A percentile compares a stretch with the other conserved stretches of the same genome.
Conservation (phyloP, 805 yeast genomes). For the Groenewaldozyma salmanticensis region DNA sequence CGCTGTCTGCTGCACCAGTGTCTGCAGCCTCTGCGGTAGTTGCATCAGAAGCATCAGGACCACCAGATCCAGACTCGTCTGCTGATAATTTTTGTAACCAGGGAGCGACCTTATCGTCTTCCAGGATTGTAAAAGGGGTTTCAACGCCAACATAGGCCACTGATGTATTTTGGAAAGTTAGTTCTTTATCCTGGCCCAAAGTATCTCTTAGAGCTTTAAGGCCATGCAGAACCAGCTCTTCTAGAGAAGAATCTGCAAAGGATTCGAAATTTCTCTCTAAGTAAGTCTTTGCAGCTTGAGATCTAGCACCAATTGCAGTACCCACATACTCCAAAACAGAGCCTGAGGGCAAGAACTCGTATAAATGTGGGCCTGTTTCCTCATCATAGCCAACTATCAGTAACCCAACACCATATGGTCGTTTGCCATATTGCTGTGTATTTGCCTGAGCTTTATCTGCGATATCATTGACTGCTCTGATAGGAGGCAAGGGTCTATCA, state of each 20-base stretch:
- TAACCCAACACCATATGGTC: slow-evolving; percentile 98
- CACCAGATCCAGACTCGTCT: slow-evolving; percentile 43
- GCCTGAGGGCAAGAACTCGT: slow-evolving; percentile 95
- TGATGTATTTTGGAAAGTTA: slow-evolving; percentile 73
- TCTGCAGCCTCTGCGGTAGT: slow-evolving; percentile 14
- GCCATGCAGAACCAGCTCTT: slow-evolving; percentile 75
- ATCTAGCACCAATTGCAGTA: slow-evolving; percentile 95
- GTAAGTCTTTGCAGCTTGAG: slow-evolving; percentile 96
- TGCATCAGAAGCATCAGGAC: slow-evolving; percentile 20
- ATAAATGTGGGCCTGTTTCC: slow-evolving; percentile 76
- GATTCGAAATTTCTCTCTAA: slow-evolving; percentile 75
- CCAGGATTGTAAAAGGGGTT: slow-evolving; percentile 63
- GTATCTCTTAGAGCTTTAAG: slow-evolving; percentile 90
- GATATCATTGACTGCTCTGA: slow-evolving; percentile 72
- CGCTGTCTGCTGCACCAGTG: slow-evolving; percentile 11
- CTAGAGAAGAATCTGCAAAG: slow-evolving; percentile 51
- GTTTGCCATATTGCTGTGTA: slow-evolving; percentile 90
- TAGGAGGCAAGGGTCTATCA: slow-evolving; percentile 75
- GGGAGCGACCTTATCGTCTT: slow-evolving; percentile 76
- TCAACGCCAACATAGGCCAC: slow-evolving; percentile 89
- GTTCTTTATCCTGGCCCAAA: slow-evolving; percentile 85
- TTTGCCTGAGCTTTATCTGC: slow-evolving; percentile 97
- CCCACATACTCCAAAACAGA: slow-evolving; percentile 85
- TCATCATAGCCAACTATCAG: slow-evolving; percentile 86
- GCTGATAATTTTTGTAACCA: slow-evolving; percentile 74